Conservation (phyloP, 176 grass and related monocot genomes). For the Metroxylon sagu region DNA sequence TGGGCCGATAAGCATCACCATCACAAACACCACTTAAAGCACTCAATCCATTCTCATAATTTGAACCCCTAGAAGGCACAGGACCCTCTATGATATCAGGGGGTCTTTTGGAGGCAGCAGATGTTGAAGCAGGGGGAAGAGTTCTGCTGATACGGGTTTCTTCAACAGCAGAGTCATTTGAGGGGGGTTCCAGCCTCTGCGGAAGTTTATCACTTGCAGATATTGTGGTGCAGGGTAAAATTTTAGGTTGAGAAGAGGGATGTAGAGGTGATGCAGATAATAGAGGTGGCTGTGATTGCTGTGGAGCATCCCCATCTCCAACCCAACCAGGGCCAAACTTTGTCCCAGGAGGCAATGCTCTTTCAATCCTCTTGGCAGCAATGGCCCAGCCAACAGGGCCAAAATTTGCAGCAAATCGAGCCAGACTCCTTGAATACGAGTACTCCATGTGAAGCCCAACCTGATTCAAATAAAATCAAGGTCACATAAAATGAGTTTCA, state of each 20-base stretch:
- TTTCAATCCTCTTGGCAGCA: slow-evolving; percentile 29
- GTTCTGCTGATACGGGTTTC: slow-evolving; percentile 10
- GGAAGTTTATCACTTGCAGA: slow-evolving; percentile 12
- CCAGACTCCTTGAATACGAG: slow-evolving; percentile 41
- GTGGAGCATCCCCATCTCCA: slow-evolving; percentile 19
- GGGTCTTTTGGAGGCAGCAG: slow-evolving; percentile 3
- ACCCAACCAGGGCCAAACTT: slow-evolving; percentile 45
- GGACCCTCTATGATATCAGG: neutral
- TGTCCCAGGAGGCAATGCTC: slow-evolving; percentile 30
- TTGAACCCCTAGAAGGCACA: neutral
- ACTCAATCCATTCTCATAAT: slow-evolving; percentile 10
- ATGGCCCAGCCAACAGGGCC: slow-evolving; percentile 32
- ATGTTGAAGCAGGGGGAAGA: slow-evolving; percentile 6
- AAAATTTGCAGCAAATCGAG: slow-evolving; percentile 41
- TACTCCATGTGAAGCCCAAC: slow-evolving; percentile 30
- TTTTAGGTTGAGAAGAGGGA: neutral
- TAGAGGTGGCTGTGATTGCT: slow-evolving; percentile 7
- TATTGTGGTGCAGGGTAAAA: neutral
- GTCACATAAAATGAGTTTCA: no score
- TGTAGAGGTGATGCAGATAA: neutral
- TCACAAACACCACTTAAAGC: neutral
- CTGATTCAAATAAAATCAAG: slow-evolving; percentile 7
- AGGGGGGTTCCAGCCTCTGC: slow-evolving; percentile 6
- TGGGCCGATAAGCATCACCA: neutral
- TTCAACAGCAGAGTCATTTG: neutral